Evolutionary conservation across 306 rosid species (phyloP).

Genomic region (Fragaria ananassa): DNA sequence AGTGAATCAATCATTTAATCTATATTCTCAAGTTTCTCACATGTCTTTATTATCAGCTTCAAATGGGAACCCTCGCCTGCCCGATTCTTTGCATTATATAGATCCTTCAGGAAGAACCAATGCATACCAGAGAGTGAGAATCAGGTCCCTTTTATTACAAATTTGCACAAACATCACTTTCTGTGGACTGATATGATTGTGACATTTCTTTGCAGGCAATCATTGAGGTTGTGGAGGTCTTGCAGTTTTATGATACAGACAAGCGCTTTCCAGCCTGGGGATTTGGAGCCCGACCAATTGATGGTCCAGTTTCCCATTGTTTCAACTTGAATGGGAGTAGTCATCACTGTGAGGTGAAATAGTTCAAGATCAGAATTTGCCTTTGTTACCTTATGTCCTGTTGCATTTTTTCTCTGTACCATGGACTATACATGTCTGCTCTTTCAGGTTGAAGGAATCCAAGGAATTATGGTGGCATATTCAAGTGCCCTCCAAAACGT

Average conservation of each 20-base stretch:
- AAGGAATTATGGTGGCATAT: conserved; percentile 96
- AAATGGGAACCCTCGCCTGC: conserved; percentile 97
- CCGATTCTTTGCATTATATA: conserved; percentile 98
- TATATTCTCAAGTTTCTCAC: conserved; percentile 15
- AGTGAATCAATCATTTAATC: background rate
- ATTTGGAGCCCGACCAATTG: conserved; percentile 99
- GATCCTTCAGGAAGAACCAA: conserved; percentile 94
- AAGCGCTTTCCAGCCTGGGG: conserved; percentile 99
- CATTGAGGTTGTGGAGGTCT: conserved; percentile 84
- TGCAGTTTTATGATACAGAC: conserved; percentile 90
- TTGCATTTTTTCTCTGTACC: conserved; percentile 21
- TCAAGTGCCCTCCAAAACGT: conserved; percentile 91
- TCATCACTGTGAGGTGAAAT: conserved; percentile 75
- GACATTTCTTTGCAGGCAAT: conserved; percentile 61
- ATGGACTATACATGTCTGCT: conserved; percentile 15
- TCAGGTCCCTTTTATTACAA: conserved; percentile 23
- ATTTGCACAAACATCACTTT: conserved; percentile 16
- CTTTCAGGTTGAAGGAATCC: conserved; percentile 96
- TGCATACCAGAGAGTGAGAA: conserved; percentile 94
- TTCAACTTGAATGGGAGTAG: conserved; percentile 97
- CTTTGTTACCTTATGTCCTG: conserved; percentile 27
- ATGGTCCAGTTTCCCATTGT: conserved; percentile 98
- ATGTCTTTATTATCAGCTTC: conserved; percentile 69
- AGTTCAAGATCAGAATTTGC: conserved; percentile 27
- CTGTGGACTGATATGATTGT: conserved; percentile 21